Evolutionary conservation across 129 eudicot species (phyloP).

Genomic region (Chrysanthemum lavandulifolium): DNA sequence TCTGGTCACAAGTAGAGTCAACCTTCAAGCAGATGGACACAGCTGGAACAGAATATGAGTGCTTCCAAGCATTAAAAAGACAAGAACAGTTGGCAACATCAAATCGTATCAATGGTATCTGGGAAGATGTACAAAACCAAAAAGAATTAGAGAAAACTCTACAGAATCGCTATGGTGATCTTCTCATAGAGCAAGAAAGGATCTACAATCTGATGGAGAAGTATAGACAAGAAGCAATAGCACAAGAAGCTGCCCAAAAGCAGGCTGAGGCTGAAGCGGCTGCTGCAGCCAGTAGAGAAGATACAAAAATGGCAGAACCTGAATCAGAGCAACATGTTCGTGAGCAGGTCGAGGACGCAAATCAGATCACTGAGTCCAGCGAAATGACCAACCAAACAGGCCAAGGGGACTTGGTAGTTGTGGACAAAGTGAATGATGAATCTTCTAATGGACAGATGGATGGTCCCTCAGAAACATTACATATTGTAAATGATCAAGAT

Average conservation of each 20-base stretch:
- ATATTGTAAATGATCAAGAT: slow-evolving; percentile 10
- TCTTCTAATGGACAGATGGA: slow-evolving; percentile 5
- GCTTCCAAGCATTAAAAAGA: slow-evolving; percentile 80
- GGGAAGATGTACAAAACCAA: slow-evolving; percentile 93
- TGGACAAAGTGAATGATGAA: background rate
- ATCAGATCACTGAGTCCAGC: slow-evolving; percentile 19
- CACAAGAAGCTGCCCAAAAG: slow-evolving; percentile 28
- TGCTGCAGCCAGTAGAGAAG: slow-evolving; percentile 20
- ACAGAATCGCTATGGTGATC: slow-evolving; percentile 76
- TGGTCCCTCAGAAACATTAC: background rate
- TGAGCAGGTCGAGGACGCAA: slow-evolving; percentile 20
- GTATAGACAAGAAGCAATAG: slow-evolving; percentile 22
- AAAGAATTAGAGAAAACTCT: slow-evolving; percentile 71
- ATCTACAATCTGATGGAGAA: slow-evolving; percentile 46
- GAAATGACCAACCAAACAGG: too few relatives aligned
- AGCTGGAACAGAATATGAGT: slow-evolving; percentile 86
- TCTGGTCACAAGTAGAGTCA: slow-evolving; percentile 80
- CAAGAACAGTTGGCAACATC: slow-evolving; percentile 85
- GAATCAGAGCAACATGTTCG: slow-evolving; percentile 17
- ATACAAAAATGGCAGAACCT: slow-evolving; percentile 18
- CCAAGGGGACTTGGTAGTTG: too few relatives aligned
- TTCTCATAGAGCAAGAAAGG: slow-evolving; percentile 60
- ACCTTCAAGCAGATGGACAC: slow-evolving; percentile 92
- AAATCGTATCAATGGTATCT: slow-evolving; percentile 64
- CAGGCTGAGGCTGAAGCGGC: slow-evolving; percentile 20